Evolutionary conservation across 83 land plant genomes (phyloP).

Genomic region (Picea abies): DNA sequence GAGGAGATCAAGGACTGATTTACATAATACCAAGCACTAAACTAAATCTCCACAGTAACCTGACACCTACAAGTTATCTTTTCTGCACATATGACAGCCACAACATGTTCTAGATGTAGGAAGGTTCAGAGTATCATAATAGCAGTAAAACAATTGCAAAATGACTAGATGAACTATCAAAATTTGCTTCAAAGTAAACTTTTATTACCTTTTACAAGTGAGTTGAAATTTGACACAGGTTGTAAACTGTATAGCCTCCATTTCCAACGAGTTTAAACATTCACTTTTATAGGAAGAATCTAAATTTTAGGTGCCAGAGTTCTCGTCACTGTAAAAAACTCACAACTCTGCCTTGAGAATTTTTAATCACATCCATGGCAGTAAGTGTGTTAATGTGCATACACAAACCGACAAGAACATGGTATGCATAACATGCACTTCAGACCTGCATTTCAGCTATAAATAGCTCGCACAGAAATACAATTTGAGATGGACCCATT

Average conservation of each 20-base stretch:
- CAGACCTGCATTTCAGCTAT: background rate
- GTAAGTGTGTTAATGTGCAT: background rate
- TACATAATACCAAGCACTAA: too few relatives aligned
- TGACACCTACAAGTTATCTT: too few relatives aligned
- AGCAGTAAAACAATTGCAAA: background rate
- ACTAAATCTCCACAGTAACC: too few relatives aligned
- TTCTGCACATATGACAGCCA: too few relatives aligned
- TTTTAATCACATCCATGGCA: background rate
- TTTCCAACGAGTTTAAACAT: background rate
- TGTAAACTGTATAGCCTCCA: background rate
- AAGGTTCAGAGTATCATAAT: too few relatives aligned
- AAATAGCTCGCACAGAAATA: background rate
- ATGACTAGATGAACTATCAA: conserved; percentile 3
- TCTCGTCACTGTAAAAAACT: background rate
- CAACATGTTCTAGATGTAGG: too few relatives aligned
- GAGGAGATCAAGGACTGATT: too few relatives aligned
- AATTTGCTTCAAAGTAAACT: background rate
- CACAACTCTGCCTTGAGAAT: background rate
- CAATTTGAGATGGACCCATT: background rate
- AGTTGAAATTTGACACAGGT: background rate
- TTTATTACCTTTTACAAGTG: background rate
- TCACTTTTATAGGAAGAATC: background rate
- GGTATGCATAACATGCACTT: background rate
- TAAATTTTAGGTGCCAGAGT: background rate
- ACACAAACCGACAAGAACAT: background rate